Evolutionary conservation across 2,329 filamentous ascomycete species (phyloP), one percentile per base, ranked within the genome.

Genomic region (Ceratocystis diversiconidia): DNA sequence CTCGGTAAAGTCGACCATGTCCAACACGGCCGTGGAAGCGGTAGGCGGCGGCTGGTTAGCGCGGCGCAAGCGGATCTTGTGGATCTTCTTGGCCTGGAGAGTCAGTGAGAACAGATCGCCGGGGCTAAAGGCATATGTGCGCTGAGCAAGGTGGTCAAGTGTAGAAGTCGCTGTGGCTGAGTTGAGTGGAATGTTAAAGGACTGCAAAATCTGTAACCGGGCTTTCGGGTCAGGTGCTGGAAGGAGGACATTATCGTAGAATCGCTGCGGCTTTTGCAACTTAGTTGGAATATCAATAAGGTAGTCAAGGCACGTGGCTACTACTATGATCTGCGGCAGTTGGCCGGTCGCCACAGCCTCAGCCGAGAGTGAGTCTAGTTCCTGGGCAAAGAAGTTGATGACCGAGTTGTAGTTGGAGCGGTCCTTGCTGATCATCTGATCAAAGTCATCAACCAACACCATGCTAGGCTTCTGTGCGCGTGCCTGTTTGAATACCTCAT

Each of bases 101-200:
- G 88, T 78, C 0, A 96, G 78, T 15, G 80, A 81, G n/a, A 79
- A 77, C 1, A 96, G 78, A 73, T 96, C 92, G 1, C 82, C 81
- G 3, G 88, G 88, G 41, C 90, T 95, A 73, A 90, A 96, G 3
- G 92, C 92, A 71, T 96, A 91, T 0, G 92, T 95, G 65, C 85
- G 83, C 68, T 88, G 83, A 52, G 87, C 87, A 55, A 95, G 76
- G 19, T 79, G 76, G 3, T 79, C 75, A 19, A 90, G 75, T 8
- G 84, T 76, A 1, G 75, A 75, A 2, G 86, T 79, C 64, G 74
- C 78, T 7, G 77, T 76, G 7, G 77, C 79, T 2, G 78, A 71
- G n/a, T 73, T 76, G 59, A 83, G 76, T 32, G 73, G 76, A 15
- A 76, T 77, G 61, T 76, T 72, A 67, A 88, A 77, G 5, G 82